These are phyloP conservation scores for Kandelia obovata DNA, from an alignment of 345 rosid species.

Conservation along the genomic window DNA sequence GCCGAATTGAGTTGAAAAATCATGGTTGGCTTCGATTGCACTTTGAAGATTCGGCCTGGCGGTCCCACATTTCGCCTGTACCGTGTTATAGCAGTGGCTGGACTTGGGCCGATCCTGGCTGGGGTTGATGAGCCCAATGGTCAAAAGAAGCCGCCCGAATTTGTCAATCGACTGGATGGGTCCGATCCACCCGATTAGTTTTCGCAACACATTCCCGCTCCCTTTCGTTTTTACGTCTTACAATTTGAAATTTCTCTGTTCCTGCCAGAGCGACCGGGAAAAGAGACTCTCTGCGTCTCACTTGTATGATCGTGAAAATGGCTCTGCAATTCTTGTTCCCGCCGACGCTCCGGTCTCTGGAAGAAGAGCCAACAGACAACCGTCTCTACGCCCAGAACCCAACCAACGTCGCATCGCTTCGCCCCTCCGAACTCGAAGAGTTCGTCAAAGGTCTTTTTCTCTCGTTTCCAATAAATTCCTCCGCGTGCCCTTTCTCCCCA, in stretches of 20 bases:
- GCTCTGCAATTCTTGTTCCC: slow-evolving; percentile 82
- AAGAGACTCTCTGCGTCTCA: slow-evolving; percentile 8
- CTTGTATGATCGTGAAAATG: slow-evolving; percentile 30
- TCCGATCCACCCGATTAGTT: neutral
- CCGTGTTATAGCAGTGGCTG: too few species aligned
- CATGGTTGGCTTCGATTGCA: too few species aligned
- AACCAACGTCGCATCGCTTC: slow-evolving; percentile 52
- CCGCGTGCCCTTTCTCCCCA: neutral
- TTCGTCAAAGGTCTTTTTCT: slow-evolving; percentile 71
- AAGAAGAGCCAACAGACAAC: slow-evolving; percentile 46
- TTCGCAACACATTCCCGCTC: neutral
- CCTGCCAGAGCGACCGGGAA: neutral
- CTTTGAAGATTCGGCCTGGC: too few species aligned
- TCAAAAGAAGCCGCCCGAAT: too few species aligned
- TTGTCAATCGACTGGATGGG: too few species aligned
- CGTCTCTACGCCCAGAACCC: slow-evolving; percentile 56
- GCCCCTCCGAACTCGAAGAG: slow-evolving; percentile 68
- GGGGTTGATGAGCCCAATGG: too few species aligned
- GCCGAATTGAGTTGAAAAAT: too few species aligned
- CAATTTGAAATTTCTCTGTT: slow-evolving; percentile 2
- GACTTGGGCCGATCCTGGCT: too few species aligned
- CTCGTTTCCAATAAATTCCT: neutral
- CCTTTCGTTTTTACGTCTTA: neutral
- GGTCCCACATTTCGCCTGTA: too few species aligned
- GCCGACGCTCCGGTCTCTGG: slow-evolving; percentile 56